Evolutionary conservation across 2,329 filamentous ascomycete species (phyloP), one percentile per base, ranked within the genome.

Genomic region (Pestalotiopsis sp.): DNA sequence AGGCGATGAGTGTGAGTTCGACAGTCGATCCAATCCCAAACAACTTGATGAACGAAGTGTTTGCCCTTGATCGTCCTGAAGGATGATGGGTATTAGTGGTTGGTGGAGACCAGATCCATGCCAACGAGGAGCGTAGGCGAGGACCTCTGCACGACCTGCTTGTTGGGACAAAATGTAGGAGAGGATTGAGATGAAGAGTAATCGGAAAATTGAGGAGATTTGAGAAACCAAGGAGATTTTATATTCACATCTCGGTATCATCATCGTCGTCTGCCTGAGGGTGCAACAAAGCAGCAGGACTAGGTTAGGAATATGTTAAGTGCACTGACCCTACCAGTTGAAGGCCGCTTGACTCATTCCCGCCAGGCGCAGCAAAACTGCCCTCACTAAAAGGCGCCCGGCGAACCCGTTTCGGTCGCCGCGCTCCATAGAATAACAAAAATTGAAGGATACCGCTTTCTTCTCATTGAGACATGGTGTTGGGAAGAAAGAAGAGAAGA

Each of bases 281-380:
- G 23, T 59, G 23, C 23, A 59, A 59, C 20, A 6, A 59, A 27
- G 23, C 57, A 59, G 2, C 52, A 59, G 17, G 20, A 25, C 57
- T 27, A 27, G 31, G 31, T 25, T 27, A 27, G 31, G 31, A 36
- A 36, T 36, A 36, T 5, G 31, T 36, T 13, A 7, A 7, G 25
- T 27, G 57, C 27, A 63, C 5, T 63, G 36, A 4, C 38, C 27
- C 5, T 20, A 23, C 25, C 36, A 39, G 14, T n/a, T 20, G 13
- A 31, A 39, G 17, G 41, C 62, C 62, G 62, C 39, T 64, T 64
- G 62, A 64, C 62, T 64, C 62, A 64, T 39, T 13, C 39, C 39
- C 38, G 31, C 39, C 11, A 23, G n/a, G n/a, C 20, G 20, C 23
- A 25, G 20, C 20, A 3, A 25, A 13, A 17, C 38, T 62, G 23